Base-by-base conservation (phyloP, 441 rosid genomes). In the Codiaeum variegatum region DNA sequence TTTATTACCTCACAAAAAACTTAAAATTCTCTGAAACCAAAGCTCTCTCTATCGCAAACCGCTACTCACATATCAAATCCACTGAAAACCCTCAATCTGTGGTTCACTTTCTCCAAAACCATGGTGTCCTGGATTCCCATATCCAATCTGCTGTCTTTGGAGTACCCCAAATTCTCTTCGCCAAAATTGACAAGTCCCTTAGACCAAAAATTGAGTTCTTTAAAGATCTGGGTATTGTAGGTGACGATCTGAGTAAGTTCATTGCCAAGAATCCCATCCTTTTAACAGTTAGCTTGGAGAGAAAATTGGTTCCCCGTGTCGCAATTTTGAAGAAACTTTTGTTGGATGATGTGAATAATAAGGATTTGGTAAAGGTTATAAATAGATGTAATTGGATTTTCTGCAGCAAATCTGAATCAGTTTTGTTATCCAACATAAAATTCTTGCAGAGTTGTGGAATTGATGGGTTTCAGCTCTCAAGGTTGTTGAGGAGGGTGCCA, bases 361-460 rank as follows among this genome's bases (percentile, higher is more conserved):
- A 75, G 24, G 75, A 66, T 77, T 62, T 85, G 73, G 10, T 82
- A 56, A 18, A 38, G 76, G 82, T 77, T 56, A 15, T 83, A 10
- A 40, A 26, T 16, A 80, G 77, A 62, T 72, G 72, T 62, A 60
- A 47, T 59, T 75, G 84, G 78, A 5, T 73, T 61, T 18, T 78
- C 26, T 5, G 28, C 18, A 77, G 2, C 23, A 62, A 73, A 66
- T 71, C 82, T 3, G 38, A 76, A 10, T 21, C 46, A 0, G 62
- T 62, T 28, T 58, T 83, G 60, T 64, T 69, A 65, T 72, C 70
- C 26, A 83, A 81, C 62, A 49, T 83, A 42, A 75, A 69, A 26
- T 74, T 36, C 61, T 59, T 85, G 52, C 71, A 76, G 77, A 54
- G 81, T 64, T 71, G 72, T 75, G 86, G 88, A 52, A 80, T 85